phyloP scores from a whole-genome alignment of 257 asterid genomes.

The Lantana camara region DNA sequence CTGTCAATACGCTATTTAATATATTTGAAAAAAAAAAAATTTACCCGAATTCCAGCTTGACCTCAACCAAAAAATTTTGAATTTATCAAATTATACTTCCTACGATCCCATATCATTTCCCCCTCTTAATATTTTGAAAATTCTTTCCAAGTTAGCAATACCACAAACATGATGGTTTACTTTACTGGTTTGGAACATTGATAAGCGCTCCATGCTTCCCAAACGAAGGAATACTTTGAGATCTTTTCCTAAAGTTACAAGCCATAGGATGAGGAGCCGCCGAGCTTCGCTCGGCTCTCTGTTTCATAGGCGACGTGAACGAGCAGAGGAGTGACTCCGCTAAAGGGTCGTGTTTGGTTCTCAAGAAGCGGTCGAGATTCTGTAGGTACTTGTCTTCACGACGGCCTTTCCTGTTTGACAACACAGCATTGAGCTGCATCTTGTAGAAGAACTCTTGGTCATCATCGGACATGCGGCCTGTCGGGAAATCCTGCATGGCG shows the following conservation, averaged over 20 bases:
- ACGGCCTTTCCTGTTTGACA: conserved; percentile 22
- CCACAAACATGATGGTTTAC: conserved; percentile 32
- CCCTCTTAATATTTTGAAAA: too few relatives aligned
- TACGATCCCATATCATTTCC: too few relatives aligned
- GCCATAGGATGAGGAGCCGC: conserved; percentile 22
- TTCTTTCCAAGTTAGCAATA: too few relatives aligned
- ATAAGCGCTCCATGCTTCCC: conserved; percentile 42
- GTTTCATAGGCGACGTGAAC: conserved; percentile 36
- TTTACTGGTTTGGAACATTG: conserved; percentile 31
- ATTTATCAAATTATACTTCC: too few relatives aligned
- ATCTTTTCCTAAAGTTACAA: conserved; percentile 47
- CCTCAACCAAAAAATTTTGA: too few relatives aligned
- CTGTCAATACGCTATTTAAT: too few relatives aligned
- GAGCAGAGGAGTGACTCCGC: conserved; percentile 35
- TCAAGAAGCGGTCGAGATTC: conserved; percentile 48
- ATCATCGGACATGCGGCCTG: conserved; percentile 46
- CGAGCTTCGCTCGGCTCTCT: conserved; percentile 35
- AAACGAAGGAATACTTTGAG: conserved; percentile 57
- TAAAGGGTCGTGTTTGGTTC: conserved; percentile 31
- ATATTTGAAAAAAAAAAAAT: too few relatives aligned
- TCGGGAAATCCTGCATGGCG: conserved; percentile 59
- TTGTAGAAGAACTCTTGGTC: conserved; percentile 33
- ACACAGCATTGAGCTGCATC: conserved; percentile 19
- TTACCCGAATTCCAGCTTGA: too few relatives aligned
- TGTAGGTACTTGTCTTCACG: conserved; percentile 47